These are phyloP conservation scores for Prasinococcaceae sp. DNA, from an alignment of 139 green algal species.

Conservation along the genomic window DNA sequence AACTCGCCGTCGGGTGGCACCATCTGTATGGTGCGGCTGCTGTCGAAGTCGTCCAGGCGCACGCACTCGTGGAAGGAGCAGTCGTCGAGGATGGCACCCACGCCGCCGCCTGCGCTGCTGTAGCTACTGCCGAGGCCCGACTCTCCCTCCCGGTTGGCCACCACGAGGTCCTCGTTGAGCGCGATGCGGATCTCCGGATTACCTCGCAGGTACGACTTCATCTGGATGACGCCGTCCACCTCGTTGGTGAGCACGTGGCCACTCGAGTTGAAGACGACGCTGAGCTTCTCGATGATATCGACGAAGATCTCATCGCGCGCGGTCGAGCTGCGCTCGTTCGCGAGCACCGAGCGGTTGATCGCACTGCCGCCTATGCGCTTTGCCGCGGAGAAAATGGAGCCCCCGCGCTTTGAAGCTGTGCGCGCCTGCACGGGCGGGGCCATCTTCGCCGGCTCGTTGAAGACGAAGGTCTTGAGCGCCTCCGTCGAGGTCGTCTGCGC, in stretches of 20 bases:
- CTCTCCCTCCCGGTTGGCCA: conserved; percentile 26
- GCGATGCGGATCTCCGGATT: conserved; percentile 76
- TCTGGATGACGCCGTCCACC: conserved; percentile 72
- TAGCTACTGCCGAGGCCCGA: conserved; percentile 5
- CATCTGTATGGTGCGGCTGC: conserved; percentile 75
- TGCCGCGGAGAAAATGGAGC: too few species aligned
- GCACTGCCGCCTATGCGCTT: conserved; percentile 17
- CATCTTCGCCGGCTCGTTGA: conserved; percentile 74
- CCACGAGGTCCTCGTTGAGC: conserved; percentile 71
- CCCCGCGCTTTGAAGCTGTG: conserved; percentile 7
- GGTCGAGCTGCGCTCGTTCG: conserved; percentile 9
- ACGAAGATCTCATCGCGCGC: conserved; percentile 91
- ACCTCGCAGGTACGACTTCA: conserved; percentile 68
- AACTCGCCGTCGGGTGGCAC: conserved; percentile 65
- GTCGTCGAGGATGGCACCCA: conserved; percentile 66
- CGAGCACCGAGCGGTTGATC: conserved; percentile 21
- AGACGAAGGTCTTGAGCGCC: conserved; percentile 76
- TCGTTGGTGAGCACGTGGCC: conserved; percentile 65
- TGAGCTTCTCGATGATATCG: conserved; percentile 91
- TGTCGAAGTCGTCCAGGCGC: conserved; percentile 64
- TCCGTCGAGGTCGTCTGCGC: conserved; percentile 78
- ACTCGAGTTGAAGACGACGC: conserved; percentile 68
- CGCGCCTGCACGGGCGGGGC: conserved; percentile 10
- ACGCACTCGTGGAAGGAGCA: conserved; percentile 72
- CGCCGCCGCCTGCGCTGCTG: neutral